Base-by-base conservation (phyloP, 768 basidiomycete species). In the Boletus coccyginus region DNA sequence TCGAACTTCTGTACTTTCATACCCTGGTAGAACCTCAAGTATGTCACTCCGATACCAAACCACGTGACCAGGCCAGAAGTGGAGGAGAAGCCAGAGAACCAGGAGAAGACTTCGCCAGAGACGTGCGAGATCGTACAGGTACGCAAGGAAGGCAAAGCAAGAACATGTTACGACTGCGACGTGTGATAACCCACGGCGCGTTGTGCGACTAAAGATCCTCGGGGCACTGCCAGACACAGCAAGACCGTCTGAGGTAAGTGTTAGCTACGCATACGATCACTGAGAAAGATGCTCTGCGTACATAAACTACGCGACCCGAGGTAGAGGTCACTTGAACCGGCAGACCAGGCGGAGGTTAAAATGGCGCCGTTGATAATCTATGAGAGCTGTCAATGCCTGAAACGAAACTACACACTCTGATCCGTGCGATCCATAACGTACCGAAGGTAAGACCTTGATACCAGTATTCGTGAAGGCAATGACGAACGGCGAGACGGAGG, bases 161-260 rank as follows among this genome's bases (percentile, higher is more conserved):
- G 68, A 53, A 54, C 64, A 72, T 33, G 67, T 6, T 0, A 40
- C 55, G 8, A 74, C 65, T 0, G 78, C 64, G 36, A 79, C 71
- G 63, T 75, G 77, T 2, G 83, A 83, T 3, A 83, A 62, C 41
- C 83, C 74, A 7, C 60, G 50, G 13, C 57, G 58, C 14, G 67
- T 65, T 3, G 77, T 77, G 51, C 73, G 70, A n/a, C 63, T 46
- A 53, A 86, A 84, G 48, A 85, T 63, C 52, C 68, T 74, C 1
- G 85, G 85, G 0, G 83, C 82, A 50, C 81, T 78, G 2, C 80
- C 78, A n/a, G 75, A 74, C 49, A 76, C 58, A 7, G 84, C 78
- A 10, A 86, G 76, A 59, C 80, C 79, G 61, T 84, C 58, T 85
- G 73, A 0, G 74, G 57, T 55, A 60, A 27, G 69, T 12, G 12